Percentiles rank a stretch among this genome's conserved stretches.
phyloP scores from a whole-genome alignment of 148 eudicot genomes.

The Cornus florida region DNA sequence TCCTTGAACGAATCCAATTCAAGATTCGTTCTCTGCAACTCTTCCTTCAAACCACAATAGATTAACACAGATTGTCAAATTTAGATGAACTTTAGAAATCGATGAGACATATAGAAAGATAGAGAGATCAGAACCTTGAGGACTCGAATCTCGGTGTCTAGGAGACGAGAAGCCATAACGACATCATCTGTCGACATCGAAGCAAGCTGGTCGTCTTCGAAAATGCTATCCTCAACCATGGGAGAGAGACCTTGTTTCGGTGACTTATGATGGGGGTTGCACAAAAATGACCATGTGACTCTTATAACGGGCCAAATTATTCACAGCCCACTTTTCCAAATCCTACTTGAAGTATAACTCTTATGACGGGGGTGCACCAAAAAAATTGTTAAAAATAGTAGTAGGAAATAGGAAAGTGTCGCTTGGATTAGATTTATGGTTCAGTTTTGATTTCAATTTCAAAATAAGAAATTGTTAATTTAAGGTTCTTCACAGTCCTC shows the following conservation, averaged over 20 bases:
- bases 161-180: slow-evolving; percentile 71
- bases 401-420: no score
- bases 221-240: slow-evolving; percentile 60
- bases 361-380: no score
- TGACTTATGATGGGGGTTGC: no score
- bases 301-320: no score
- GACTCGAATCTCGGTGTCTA: slow-evolving; percentile 84
- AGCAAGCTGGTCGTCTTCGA: slow-evolving; percentile 58
- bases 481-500: no score
- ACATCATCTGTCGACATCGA: slow-evolving; percentile 82
- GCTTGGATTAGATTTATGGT: no score
- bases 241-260: slow-evolving; percentile 4
- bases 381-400: no score
- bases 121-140: slow-evolving; percentile 43
- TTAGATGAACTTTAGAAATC: background rate
- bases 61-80: background rate
- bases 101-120: background rate
- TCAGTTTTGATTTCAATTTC: no score
- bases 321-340: no score
- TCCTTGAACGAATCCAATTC: slow-evolving; percentile 80
- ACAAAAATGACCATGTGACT: no score
- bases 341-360: no score
- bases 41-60: slow-evolving; percentile 52
- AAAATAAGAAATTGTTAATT: no score
- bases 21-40: slow-evolving; percentile 68